phyloP scores from a whole-genome alignment of 2,329 filamentous ascomycete genomes.

The Fusarium torulosum region DNA sequence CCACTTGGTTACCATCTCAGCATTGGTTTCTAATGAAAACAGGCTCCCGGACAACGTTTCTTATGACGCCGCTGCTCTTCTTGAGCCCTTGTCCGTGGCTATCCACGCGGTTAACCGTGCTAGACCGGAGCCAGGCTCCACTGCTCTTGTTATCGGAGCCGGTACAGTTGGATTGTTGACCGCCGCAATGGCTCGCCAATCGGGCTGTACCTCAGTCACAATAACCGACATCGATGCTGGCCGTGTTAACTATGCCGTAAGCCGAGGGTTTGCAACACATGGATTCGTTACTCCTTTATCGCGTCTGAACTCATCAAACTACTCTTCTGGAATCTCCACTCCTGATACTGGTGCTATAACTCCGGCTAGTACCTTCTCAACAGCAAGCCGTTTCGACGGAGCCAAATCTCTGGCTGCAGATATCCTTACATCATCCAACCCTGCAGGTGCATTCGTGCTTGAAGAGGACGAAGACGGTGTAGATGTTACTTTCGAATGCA shows the following conservation, averaged over 20 bases:
- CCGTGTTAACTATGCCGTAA: slow-evolving; percentile 70
- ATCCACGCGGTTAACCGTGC: slow-evolving; percentile 72
- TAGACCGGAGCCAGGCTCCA: slow-evolving; percentile 63
- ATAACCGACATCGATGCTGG: slow-evolving; percentile 71
- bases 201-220: slow-evolving; percentile 69
- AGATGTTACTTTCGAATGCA: slow-evolving; percentile 81
- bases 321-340: slow-evolving; percentile 63
- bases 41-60: slow-evolving; percentile 71
- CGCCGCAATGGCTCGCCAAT: slow-evolving; percentile 71
- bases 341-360: slow-evolving; percentile 57
- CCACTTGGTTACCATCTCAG: not conserved
- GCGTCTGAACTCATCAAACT: slow-evolving; percentile 58
- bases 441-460: slow-evolving; percentile 46
- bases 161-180: slow-evolving; percentile 73
- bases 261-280: slow-evolving; percentile 70
- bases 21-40: slow-evolving; percentile 16
- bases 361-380: slow-evolving; percentile 60
- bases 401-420: slow-evolving; percentile 64
- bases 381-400: slow-evolving; percentile 63
- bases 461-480: slow-evolving; percentile 75
- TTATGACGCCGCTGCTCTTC: slow-evolving; percentile 69
- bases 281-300: slow-evolving; percentile 66
- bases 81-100: slow-evolving; percentile 72
- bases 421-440: slow-evolving; percentile 59
- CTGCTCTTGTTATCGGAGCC: slow-evolving; percentile 73